These are phyloP conservation scores for Parathielavia hyrcaniae DNA, from an alignment of 495 filamentous ascomycete species.

Conservation along the genomic window DNA sequence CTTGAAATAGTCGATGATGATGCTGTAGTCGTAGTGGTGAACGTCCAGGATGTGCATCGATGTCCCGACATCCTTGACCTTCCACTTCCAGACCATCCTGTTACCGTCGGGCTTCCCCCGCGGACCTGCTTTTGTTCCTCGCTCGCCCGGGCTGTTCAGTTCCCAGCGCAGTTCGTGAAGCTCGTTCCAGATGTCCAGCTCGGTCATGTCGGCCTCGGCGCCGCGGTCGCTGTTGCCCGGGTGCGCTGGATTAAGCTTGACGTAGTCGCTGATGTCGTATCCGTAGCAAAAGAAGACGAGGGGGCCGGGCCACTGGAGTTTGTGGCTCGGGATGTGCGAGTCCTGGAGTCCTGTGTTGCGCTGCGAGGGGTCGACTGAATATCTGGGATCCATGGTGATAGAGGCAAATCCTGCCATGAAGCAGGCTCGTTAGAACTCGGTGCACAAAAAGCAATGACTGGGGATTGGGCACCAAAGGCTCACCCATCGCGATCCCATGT, in stretches of 20 bases:
- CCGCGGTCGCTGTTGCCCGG: not conserved
- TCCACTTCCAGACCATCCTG: slow-evolving; percentile 7
- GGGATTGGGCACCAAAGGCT: not conserved
- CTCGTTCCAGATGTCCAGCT: slow-evolving; percentile 5
- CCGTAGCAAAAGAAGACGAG: slow-evolving; percentile 7
- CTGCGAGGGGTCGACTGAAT: not conserved
- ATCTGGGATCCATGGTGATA: not conserved
- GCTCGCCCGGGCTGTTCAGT: not conserved
- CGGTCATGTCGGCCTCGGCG: not conserved
- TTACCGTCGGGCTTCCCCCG: not conserved
- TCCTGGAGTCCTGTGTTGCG: not conserved
- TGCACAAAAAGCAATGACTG: too few relatives aligned
- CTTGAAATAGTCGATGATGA: not conserved
- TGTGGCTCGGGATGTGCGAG: not conserved
- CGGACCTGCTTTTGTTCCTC: not conserved
- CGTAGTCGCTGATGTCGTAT: slow-evolving; percentile 9
- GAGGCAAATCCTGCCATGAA: not conserved
- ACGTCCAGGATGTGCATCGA: slow-evolving; percentile 11
- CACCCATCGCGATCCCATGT: slow-evolving; percentile 6
- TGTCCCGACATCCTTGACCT: slow-evolving; percentile 5
- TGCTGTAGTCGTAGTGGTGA: not conserved
- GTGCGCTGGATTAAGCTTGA: slow-evolving; percentile 1
- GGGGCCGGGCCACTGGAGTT: not conserved
- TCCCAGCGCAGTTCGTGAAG: not conserved
- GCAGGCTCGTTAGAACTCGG: not conserved